Evolutionary conservation across 495 filamentous ascomycete genomes (phyloP), one percentile per base, ranked within the genome.

Genomic region (Xylaria acuta): DNA sequence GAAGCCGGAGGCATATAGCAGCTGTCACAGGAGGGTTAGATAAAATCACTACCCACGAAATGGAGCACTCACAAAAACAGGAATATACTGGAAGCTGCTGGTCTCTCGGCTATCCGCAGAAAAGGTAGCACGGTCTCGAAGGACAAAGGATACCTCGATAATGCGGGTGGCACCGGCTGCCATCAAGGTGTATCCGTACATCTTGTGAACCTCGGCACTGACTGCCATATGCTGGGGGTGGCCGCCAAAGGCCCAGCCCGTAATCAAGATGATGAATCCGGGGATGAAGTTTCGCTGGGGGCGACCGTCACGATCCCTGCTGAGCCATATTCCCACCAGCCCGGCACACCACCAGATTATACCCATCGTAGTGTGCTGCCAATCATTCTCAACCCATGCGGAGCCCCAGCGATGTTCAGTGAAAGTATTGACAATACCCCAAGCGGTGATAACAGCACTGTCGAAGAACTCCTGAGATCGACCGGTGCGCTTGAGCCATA

Each of bases 401-500:
- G 85, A 83, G 45, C 97, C 97, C 96, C 96, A 99, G 45, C 92
- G 88, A 80, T 99, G 96, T 80, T 98, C 96, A 20, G 97, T 98
- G 79, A 99, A 98, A 47, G 97, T 98, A 80, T 98, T 99, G 80
- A 99, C 90, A 78, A 92, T 93, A 53, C 96, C 96, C 96, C 96
- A 99, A 12, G 91, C 89, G 2, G 94, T 92, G 77, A 99, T 99
- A 47, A 98, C 86, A 14, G 92, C 80, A 60, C 92, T 95, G 81
- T 99, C 96, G 83, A 96, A 98, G 86, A 99, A 99, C 81, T 99
- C 96, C 82, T 98, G 96, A 68, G 93, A 95, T 32, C 93, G 89
- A 22, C 95, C 94, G 2, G 92, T 95, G 41, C 92, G 88, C 59
- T 88, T 89, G 64, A 99, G 81, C 95, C 94, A 98, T 27, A 86